Evolutionary conservation across 2,329 filamentous ascomycete genomes (phyloP).

Genomic region (Pseudogymnoascus sp.): DNA sequence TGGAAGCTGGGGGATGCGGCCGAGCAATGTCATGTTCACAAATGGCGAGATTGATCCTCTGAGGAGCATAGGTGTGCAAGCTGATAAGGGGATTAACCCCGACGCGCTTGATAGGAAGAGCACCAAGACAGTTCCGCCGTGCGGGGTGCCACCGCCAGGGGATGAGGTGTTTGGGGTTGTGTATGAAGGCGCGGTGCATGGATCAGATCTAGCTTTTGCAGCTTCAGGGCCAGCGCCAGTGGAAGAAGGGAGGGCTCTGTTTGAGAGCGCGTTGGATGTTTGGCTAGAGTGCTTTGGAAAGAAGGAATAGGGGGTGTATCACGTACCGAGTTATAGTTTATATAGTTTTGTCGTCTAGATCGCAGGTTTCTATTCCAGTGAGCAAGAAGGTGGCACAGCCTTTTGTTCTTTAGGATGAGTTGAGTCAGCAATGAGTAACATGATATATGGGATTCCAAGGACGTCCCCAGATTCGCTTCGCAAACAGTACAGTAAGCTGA

Average conservation of each 20-base stretch:
- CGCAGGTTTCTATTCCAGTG: not conserved
- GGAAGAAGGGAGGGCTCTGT: constrained; percentile 7
- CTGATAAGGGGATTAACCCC: not conserved
- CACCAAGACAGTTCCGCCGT: not conserved
- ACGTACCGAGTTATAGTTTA: not conserved
- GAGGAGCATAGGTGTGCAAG: not conserved
- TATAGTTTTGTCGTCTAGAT: not conserved
- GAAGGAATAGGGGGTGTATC: not conserved
- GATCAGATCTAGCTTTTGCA: not conserved
- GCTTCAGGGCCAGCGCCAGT: not conserved
- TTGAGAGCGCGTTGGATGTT: constrained; percentile 10
- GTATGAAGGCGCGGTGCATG: not conserved
- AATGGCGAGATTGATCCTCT: not conserved
- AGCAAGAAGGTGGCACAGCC: not conserved
- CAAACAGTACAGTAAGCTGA: too few relatives aligned
- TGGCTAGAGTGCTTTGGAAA: constrained; percentile 12
- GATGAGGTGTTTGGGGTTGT: constrained; percentile 8
- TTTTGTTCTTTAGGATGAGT: not conserved
- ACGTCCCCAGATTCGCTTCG: too few relatives aligned
- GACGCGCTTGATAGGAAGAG: not conserved
- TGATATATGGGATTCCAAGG: not conserved
- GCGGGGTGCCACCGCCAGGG: not conserved
- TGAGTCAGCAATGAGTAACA: not conserved
- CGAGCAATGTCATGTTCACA: not conserved
- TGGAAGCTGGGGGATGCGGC: not conserved